Conservation (phyloP, 2,329 filamentous ascomycete species). For the Hymenotorrendiella dingleyae region DNA sequence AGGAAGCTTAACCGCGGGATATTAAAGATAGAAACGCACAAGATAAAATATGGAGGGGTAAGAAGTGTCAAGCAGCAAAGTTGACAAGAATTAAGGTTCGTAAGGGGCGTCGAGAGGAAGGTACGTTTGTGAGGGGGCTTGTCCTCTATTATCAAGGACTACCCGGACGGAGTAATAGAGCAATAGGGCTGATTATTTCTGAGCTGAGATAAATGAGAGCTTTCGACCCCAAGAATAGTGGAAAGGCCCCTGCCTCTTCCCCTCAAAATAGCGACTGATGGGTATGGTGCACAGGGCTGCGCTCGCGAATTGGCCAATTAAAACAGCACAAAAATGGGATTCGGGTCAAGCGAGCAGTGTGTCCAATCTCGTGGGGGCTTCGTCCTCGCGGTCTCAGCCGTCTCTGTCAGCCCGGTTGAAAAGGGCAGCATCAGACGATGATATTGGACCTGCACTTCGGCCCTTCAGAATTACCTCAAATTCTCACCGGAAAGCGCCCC, state of each 20-base stretch:
- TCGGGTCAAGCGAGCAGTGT: too few relatives aligned
- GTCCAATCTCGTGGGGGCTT: too few relatives aligned
- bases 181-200: conserved; percentile 6
- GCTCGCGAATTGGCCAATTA: conserved; percentile 14
- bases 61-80: not conserved
- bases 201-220: not conserved
- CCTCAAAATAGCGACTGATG: conserved; percentile 5
- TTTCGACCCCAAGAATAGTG: not conserved
- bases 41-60: not conserved
- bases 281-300: not conserved
- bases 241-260: not conserved
- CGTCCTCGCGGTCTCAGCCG: too few relatives aligned
- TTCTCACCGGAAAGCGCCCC: too few relatives aligned
- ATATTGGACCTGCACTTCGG: too few relatives aligned
- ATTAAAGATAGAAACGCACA: not conserved
- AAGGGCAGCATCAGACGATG: too few relatives aligned
- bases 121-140: not conserved
- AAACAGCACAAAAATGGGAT: not conserved
- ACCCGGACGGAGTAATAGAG: not conserved
- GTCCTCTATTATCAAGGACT: not conserved
- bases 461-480: too few relatives aligned
- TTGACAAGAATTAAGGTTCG: not conserved
- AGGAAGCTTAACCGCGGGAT: too few relatives aligned
- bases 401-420: too few relatives aligned
- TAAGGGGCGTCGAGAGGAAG: not conserved